Conservation (phyloP, 192 early-diverging fungal genomes). For the Dispira parvispora region DNA sequence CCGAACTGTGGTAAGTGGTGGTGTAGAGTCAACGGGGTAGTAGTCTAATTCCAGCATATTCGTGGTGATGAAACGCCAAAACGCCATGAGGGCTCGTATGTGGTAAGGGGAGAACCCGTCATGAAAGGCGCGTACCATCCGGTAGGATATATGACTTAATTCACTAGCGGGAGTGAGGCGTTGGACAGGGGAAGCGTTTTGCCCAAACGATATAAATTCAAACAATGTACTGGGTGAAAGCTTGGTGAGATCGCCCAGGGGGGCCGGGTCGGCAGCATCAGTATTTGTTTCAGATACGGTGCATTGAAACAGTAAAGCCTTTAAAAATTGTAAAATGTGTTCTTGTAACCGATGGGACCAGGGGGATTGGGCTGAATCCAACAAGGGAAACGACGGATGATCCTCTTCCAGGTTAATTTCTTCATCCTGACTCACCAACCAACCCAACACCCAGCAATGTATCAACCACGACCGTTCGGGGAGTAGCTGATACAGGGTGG, state of each 20-base stretch:
- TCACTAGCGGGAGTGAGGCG: neutral
- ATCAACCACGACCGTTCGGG: neutral
- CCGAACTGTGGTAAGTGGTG: neutral
- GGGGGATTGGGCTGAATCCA: neutral
- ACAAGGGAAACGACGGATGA: neutral
- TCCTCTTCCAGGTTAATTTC: neutral
- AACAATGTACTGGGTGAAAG: neutral
- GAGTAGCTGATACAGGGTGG: neutral
- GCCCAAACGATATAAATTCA: neutral
- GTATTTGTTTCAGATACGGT: neutral
- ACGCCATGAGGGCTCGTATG: neutral
- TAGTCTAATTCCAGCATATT: neutral
- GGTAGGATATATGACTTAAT: neutral
- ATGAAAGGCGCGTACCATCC: constrained; percentile 3
- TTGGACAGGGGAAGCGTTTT: neutral
- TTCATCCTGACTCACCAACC: constrained; percentile 2
- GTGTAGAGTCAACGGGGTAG: neutral
- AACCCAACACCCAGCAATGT: constrained; percentile 1
- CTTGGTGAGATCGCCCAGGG: too few relatives aligned
- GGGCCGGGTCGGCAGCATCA: neutral
- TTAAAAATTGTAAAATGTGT: neutral
- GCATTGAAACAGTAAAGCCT: neutral
- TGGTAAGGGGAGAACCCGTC: neutral
- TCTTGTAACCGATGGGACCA: neutral
- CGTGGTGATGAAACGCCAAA: neutral